Conservation (phyloP, 768 basidiomycete genomes). For the Boletus rufocinnamomeus region DNA sequence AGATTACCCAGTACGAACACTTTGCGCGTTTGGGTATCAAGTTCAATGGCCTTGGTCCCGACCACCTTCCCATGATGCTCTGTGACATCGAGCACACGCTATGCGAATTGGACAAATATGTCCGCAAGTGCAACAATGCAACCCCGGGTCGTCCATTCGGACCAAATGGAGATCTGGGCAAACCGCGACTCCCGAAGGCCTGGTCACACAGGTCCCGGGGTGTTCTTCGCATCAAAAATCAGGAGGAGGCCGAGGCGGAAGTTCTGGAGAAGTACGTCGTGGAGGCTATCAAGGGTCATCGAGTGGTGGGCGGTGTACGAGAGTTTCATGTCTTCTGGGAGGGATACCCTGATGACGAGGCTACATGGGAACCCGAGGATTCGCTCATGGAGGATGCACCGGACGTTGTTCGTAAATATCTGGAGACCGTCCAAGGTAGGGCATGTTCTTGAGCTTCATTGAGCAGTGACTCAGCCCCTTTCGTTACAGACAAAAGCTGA, state of each 20-base stretch:
- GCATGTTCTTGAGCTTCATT: background rate
- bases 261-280: conserved; percentile 47
- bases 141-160: conserved; percentile 41
- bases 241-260: conserved; percentile 32
- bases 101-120: conserved; percentile 81
- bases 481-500: conserved; percentile 11
- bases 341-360: conserved; percentile 51
- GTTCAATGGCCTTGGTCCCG: conserved; percentile 53
- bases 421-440: conserved; percentile 19
- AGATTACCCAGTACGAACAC: conserved; percentile 56
- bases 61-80: conserved; percentile 54
- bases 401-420: conserved; percentile 43
- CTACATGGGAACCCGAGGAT: conserved; percentile 59
- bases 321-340: conserved; percentile 57
- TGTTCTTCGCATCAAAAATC: conserved; percentile 44
- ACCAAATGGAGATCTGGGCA: conserved; percentile 29
- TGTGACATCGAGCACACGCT: conserved; percentile 78
- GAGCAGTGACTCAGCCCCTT: background rate
- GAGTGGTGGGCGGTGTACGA: conserved; percentile 36
- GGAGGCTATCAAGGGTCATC: conserved; percentile 40
- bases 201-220: conserved; percentile 52
- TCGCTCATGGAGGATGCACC: conserved; percentile 54
- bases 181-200: conserved; percentile 49
- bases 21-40: conserved; percentile 59
- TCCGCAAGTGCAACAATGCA: conserved; percentile 42